Evolutionary conservation across 2,329 filamentous ascomycete species (phyloP), one percentile per base, ranked within the genome.

Genomic region (Pyrenochaeta sp.): DNA sequence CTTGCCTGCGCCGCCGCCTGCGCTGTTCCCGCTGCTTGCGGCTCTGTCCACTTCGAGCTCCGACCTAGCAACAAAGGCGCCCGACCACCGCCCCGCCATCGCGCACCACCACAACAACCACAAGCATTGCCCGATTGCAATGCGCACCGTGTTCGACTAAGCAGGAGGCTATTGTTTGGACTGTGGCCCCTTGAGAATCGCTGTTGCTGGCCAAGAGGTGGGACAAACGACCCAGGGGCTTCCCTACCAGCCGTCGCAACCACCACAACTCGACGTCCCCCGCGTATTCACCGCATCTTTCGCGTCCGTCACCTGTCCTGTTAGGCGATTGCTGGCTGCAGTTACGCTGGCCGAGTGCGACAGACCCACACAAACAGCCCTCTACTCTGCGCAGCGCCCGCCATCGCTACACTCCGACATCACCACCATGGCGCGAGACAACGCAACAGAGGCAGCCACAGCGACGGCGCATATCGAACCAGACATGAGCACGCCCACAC

Each of bases 401-500:
- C 50, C n/a, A 44, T 31, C 36, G 39, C 45, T 45, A 20, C 40
- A 45, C 54, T 40, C 55, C 62, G 53, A 57, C 56, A 33, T 32
- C 39, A 50, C 45, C 45, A 57, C 45, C 43, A 70, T 70, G 65
- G 55, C 62, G 35, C 59, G 59, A 32, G 54, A 61, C 40, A 54
- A 61, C 2, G 20, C 47, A 15, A 61, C 54, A 29, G 48, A 61
- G 15, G 49, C 60, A n/a, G 61, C 60, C 17, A 35, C 54, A 6
- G 49, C 66, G 36, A 58, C 54, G 27, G 61, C 64, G 52, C 54
- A 46, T 14, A 15, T 36, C 36, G 62, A 60, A 10, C 68, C 73
- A 7, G 70, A 73, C 37, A 61, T 71, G 40, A 74, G 72, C 23
- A 82, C 80, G 31, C 79, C 81, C 3, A 73, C 78, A 4, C 69